Percentiles rank a stretch among this genome's conserved stretches.
Evolutionary conservation across 805 yeast genomes (phyloP).

Genomic region (Millerozyma miso): DNA sequence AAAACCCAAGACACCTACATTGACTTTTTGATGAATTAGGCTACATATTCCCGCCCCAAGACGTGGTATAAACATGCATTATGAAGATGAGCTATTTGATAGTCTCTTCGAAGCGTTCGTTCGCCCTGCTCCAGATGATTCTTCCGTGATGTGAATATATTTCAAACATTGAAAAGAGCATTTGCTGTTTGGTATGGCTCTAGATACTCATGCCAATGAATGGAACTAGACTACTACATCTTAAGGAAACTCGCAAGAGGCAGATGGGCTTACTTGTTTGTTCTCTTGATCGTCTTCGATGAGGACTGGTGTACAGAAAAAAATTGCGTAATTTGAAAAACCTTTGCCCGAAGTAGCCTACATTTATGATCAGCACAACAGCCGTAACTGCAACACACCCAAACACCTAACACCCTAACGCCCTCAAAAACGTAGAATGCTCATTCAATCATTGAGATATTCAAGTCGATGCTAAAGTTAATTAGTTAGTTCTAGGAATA

Average conservation of each 20-base stretch:
- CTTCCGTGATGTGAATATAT: not conserved
- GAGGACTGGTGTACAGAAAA: not conserved
- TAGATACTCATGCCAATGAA: not conserved
- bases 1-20: not conserved
- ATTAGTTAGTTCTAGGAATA: too few relatives aligned
- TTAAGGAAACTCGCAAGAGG: not conserved
- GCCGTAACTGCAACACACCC: not conserved
- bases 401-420: too few relatives aligned
- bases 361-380: not conserved
- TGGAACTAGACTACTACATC: not conserved
- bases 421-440: too few relatives aligned
- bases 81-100: not conserved
- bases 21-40: not conserved
- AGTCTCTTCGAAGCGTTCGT: not conserved
- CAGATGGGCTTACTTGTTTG: not conserved
- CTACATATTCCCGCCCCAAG: not conserved
- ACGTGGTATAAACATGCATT: not conserved
- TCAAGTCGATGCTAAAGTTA: too few relatives aligned
- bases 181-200: not conserved
- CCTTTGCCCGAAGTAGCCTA: not conserved
- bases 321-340: not conserved
- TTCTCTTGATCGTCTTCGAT: not conserved
- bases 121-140: not conserved
- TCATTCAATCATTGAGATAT: too few relatives aligned
- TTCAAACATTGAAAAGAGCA: not conserved